Evolutionary conservation across 768 basidiomycete genomes (phyloP), one percentile per base, ranked within the genome.

Genomic region (Cantharellus cinnabarinus): DNA sequence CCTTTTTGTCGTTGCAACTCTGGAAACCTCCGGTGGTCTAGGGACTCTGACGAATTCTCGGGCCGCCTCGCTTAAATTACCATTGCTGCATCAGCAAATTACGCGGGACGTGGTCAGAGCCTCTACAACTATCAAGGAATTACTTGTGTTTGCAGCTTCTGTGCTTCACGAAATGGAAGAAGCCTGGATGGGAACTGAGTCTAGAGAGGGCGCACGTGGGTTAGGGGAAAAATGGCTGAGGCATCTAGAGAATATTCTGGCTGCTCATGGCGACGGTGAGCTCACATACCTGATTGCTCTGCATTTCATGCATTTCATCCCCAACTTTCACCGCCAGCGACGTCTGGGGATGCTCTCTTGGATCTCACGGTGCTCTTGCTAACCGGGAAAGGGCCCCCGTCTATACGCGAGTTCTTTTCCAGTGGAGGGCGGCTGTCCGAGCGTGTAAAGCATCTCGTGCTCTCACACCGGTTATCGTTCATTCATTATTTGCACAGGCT

Each of bases 371-470:
- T 42, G 20, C 37, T 14, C 14, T 44, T 54, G 52, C 52, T 54
- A 7, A 54, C 52, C 10, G 52, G 52, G 1, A 10, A 37, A 10
- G 10, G 14, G 35, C 52, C 52, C 1, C 52, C 85, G 58, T 72
- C 83, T 4, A 72, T 90, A 41, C 65, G 71, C 37, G 87, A 89
- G 69, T 85, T 85, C 67, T 73, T 89, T 57, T 79, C 82, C 7
- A 85, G 83, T 61, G 78, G 78, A 20, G 85, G 87, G 64, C 80
- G 82, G 65, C 83, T 84, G 76, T 85, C 81, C 61, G 87, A 90
- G 70, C 74, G 88, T 67, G 88, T 87, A 70, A 64, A 71, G 42
- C 58, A 59, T 50, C 50, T 7, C 34, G 40, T 56, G 42, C 4
- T 7, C 38, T 52, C 15, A 44, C 38, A 52, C n/a, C 54, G 53